Evolutionary conservation across 495 filamentous ascomycete species (phyloP).

Genomic region (Xylaria grammica): DNA sequence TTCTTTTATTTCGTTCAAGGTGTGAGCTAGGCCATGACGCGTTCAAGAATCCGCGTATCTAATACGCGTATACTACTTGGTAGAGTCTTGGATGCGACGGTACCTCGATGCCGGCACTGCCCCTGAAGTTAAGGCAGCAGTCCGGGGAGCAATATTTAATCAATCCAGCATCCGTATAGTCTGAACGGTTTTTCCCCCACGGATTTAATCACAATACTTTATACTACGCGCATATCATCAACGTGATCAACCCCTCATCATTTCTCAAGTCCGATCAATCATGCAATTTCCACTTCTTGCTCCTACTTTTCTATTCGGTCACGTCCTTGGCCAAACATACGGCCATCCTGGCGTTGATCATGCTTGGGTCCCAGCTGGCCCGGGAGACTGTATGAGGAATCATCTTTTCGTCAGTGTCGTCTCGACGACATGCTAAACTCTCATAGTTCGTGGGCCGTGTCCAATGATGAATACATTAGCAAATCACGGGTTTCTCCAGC

Average conservation of each 20-base stretch:
- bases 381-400: not conserved
- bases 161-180: too few species aligned
- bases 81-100: too few species aligned
- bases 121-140: too few species aligned
- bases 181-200: too few species aligned
- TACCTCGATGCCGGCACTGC: too few species aligned
- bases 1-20: too few species aligned
- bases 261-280: too few species aligned
- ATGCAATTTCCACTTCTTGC: not conserved
- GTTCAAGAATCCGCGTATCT: too few species aligned
- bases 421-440: conserved; percentile 1
- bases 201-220: too few species aligned
- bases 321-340: not conserved
- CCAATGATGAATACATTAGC: conserved; percentile 45
- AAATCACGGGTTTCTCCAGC: conserved; percentile 39
- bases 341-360: not conserved
- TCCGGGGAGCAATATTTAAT: not conserved
- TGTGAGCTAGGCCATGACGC: too few species aligned
- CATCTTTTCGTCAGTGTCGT: not conserved
- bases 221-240: not conserved
- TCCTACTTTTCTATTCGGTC: not conserved
- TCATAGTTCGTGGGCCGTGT: conserved; percentile 42
- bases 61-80: too few species aligned
- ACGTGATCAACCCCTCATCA: not conserved
- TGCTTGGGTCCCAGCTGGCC: not conserved